Conservation (phyloP, 75 land plant species). For the Cryptomeria japonica region DNA sequence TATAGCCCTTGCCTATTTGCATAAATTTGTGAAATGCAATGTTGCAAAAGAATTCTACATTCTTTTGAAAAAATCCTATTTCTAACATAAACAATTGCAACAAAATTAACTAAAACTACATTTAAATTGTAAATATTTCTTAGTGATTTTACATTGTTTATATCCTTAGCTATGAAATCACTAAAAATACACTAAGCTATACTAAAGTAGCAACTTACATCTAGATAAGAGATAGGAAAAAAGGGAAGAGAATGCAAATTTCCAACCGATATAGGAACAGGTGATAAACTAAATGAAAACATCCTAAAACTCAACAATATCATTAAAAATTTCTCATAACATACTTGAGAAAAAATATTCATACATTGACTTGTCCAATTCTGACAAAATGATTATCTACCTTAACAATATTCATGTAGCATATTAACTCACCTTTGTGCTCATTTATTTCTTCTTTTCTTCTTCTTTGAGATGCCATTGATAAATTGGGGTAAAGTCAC, state of each 20-base stretch:
- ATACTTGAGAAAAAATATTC: background rate
- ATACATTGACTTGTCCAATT: background rate
- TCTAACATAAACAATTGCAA: no score
- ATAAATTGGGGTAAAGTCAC: conserved; percentile 96
- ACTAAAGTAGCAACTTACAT: no score
- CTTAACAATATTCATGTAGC: background rate
- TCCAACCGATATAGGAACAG: background rate
- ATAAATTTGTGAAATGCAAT: no score
- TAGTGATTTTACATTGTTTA: no score
- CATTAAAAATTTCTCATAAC: background rate
- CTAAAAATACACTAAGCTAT: no score
- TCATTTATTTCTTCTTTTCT: conserved; percentile 93
- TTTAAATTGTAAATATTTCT: no score
- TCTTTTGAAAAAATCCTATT: no score
- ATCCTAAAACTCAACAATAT: background rate
- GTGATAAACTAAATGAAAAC: background rate
- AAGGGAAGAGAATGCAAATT: background rate
- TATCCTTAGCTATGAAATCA: no score
- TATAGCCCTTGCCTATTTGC: no score
- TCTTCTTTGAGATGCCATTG: conserved; percentile 88
- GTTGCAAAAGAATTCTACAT: no score
- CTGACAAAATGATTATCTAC: background rate
- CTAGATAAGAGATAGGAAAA: no score
- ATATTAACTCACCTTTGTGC: conserved; percentile 55
- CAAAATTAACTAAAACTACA: no score